Base-by-base conservation (phyloP, 1,284 basidiomycete genomes). In the Lignosus rhinocerotis region DNA sequence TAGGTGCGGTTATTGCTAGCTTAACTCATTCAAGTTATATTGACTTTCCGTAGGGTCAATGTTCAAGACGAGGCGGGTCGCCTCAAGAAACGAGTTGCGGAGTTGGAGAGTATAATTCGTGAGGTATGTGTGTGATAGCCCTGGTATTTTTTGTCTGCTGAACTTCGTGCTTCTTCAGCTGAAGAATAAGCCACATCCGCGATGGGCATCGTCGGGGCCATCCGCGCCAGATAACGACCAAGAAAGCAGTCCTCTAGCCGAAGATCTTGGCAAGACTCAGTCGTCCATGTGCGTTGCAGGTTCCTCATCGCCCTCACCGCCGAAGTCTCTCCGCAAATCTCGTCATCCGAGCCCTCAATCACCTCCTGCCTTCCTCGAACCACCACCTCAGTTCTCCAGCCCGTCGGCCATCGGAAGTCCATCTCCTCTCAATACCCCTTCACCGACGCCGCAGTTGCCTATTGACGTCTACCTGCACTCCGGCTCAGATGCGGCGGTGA, bases 51-150 rank as follows among this genome's bases (percentile, higher is more conserved):
- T 49, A 75, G 75, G 50, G 59, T 60, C n/a, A 71, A 73, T 47
- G 60, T 66, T 19, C 64, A 68, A 61, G 87, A 88, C 58, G 91
- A 93, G 69, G 80, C 80, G 41, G 79, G 83, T 42, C 79, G 86
- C 41, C 77, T 93, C 33, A 81, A 89, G 54, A 84, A 85, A 59
- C 84, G 91, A 42, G 87, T 93, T 33, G 90, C 90, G 8, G 91
- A 94, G 67, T 79, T 94, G 2, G 92, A 94, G 72, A 86, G 88
- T 55, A 88, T 93, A 33, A 88, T 93, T 58, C 84, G 91, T 41
- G 90, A 93, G 77, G 87, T 86, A 69, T 59, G 70, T 25, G 6
- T 44, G 25, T 47, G 36, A 12, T 31, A 2, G 34, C 49, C 16
- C 16, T 36, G 33, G 34, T 12, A 9, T 45, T 25, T 51, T 0